A percentile compares a stretch with the other conserved stretches of the same genome.
Conservation (phyloP, 768 basidiomycete genomes). For the Boletus barrowsii region DNA sequence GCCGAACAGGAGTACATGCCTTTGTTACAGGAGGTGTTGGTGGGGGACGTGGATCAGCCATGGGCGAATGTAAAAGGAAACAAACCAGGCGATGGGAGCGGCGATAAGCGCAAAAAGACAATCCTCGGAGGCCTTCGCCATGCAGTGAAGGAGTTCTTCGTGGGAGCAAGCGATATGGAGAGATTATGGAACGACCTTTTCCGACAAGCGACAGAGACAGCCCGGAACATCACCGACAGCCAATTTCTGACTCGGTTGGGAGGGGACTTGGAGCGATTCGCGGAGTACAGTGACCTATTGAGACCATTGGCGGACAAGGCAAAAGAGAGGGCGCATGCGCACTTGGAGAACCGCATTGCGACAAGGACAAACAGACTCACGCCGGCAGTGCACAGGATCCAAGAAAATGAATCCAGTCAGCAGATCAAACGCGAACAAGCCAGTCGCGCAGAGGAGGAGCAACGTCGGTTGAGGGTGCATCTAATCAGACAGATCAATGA, state of each 20-base stretch:
- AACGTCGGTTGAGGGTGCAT: constrained; percentile 4
- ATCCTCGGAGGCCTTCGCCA: not conserved
- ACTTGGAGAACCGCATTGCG: not conserved
- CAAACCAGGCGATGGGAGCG: not conserved
- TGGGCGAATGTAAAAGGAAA: not conserved
- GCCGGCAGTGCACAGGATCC: constrained; percentile 6
- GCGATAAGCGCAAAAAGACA: too few species aligned
- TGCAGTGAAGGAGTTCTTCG: not conserved
- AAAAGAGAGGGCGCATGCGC: not conserved
- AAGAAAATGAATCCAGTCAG: not conserved
- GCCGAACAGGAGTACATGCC: not conserved
- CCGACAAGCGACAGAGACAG: not conserved
- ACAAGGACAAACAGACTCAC: constrained; percentile 10
- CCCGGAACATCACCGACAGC: not conserved
- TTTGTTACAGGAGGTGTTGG: constrained; percentile 2
- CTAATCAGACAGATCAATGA: constrained; percentile 21
- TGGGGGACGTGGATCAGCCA: constrained; percentile 1
- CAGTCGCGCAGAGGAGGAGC: constrained; percentile 8
- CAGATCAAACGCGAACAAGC: not conserved
- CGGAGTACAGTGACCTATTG: not conserved
- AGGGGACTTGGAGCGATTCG: not conserved
- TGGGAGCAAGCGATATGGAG: not conserved
- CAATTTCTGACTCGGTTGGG: not conserved
- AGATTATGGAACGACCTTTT: not conserved
- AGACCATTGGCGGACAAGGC: not conserved